Evolutionary conservation across 371 early-diverging fungal species (phyloP), one percentile per base, ranked within the genome.

Genomic region (Mortierella sp.): DNA sequence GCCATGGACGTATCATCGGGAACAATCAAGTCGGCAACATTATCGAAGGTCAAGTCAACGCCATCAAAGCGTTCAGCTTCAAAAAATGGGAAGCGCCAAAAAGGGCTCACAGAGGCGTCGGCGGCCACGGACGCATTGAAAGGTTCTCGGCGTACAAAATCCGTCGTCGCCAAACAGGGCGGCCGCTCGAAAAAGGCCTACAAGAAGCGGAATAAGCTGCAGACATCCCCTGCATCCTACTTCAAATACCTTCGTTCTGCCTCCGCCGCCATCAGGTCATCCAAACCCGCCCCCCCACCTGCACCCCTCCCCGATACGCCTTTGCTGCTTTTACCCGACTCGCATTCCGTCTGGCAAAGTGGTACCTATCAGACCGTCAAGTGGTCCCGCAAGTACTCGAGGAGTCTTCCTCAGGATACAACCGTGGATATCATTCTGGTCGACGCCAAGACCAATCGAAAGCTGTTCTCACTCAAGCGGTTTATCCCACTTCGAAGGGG

Each of bases 391-490:
- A 64, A 66, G 53, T 70, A 76, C 48, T 31, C 48, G 28, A 66
- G 50, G 18, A 58, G 49, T 26, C 51, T 76, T 46, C 78, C 78
- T 23, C 46, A 53, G 5, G 78, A 76, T 23, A 76, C 78, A 7
- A 76, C 78, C 8, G 67, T 76, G 18, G 78, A 76, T 34, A 76
- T 76, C 62, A 46, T 76, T 2, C 54, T 76, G n/a, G 67, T 76
- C 2, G 63, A 76, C 30, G 46, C 78, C 0, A 57, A 50, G 8
- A 66, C 78, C 12, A 76, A 76, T 45, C 54, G 48, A 9, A 76
- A 76, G 49, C 31, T 76, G 18, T 34, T 31, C 27, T 76, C 78
- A 10, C 63, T 76, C 51, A 76, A 66, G 45, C 51, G 78, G 27
- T 76, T 76, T 38, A 50, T 76, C n/a, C 78, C 70, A 8, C 65